Conservation (phyloP, 768 basidiomycete species). For the Tylopilus felleus region DNA sequence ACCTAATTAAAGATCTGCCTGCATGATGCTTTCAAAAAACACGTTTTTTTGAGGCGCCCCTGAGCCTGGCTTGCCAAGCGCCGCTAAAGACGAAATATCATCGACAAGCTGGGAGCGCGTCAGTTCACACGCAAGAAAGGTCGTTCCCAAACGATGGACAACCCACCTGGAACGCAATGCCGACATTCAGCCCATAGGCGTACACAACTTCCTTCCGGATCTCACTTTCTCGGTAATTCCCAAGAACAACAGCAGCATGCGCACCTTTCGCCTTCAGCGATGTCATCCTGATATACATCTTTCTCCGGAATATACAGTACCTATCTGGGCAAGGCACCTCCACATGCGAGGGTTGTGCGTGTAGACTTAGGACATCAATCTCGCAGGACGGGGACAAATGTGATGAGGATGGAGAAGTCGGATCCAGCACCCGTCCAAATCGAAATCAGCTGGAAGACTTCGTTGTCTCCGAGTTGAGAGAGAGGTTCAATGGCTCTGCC, state of each 20-base stretch:
- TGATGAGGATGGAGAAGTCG: neutral
- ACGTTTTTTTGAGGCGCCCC: no score
- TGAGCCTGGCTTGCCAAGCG: slow-evolving; percentile 83
- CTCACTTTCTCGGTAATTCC: slow-evolving; percentile 72
- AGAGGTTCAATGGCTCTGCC: slow-evolving; percentile 88
- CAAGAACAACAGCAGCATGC: slow-evolving; percentile 82
- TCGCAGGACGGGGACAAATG: slow-evolving; percentile 18
- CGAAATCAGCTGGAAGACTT: slow-evolving; percentile 91
- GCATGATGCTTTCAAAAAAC: no score
- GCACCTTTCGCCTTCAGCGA: slow-evolving; percentile 30
- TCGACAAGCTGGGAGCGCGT: slow-evolving; percentile 72
- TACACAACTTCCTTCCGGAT: slow-evolving; percentile 88
- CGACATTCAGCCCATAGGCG: slow-evolving; percentile 32
- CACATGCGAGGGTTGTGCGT: slow-evolving; percentile 35
- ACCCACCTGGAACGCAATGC: slow-evolving; percentile 2
- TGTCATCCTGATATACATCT: slow-evolving; percentile 56
- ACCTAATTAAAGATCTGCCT: slow-evolving; percentile 74
- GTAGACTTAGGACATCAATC: slow-evolving; percentile 38
- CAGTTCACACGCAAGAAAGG: no score
- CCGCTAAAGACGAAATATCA: slow-evolving; percentile 75
- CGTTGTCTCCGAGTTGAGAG: slow-evolving; percentile 77
- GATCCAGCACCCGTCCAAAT: slow-evolving; percentile 37
- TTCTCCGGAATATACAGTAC: slow-evolving; percentile 81
- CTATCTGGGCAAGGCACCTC: slow-evolving; percentile 39
- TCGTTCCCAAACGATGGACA: neutral